Base-by-base conservation (phyloP, 495 filamentous ascomycete species). In the Cryomyces minteri region DNA sequence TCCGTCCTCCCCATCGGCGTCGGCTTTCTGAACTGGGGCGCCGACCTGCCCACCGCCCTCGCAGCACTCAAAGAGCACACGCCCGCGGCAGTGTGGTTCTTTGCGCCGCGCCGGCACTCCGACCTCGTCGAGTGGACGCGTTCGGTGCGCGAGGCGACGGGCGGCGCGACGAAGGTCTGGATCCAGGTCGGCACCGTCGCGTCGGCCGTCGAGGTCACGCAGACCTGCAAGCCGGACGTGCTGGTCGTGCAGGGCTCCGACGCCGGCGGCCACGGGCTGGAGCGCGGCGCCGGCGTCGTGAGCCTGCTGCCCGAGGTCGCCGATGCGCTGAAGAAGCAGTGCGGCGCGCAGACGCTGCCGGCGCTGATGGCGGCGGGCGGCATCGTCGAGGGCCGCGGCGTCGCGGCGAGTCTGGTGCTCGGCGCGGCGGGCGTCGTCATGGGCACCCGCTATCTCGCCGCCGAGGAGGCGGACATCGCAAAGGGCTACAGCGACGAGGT, bases 241-340 rank as follows among this genome's bases (percentile, higher is more conserved):
- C 51, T 88, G 0, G 78, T 86, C 2, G 66, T 83, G 3, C 83
- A 88, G 54, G 83, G 83, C 0, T 52, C 67, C 0, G 83, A 88
- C 50, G 74, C 83, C 0, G 83, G 84, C 0, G 84, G 84, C 0
- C 84, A 90, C 55, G 82, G 82, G 38, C 69, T 73, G 29, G 67
- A 55, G 0, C 62, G 69, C 39, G 75, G 74, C 2, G 67, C 78
- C 1, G 72, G 81, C 1, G 51, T 86, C 1, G 59, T 78, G 41
- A 44, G 66, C 4, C 53, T 81, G 7, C 52, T 82, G 4, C 76
- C 76, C 0, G 77, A 82, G 54, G 58, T 75, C 2, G 55, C 54
- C n/a, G 77, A 82, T 54, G 56, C 65, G 41, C 42, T 86, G 43
- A 58, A 62, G 18, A 5, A 7, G 8, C 34, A 38, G 1, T 25